phyloP scores from a whole-genome alignment of 495 filamentous ascomycete genomes.

The Penicillium cinerascens region DNA sequence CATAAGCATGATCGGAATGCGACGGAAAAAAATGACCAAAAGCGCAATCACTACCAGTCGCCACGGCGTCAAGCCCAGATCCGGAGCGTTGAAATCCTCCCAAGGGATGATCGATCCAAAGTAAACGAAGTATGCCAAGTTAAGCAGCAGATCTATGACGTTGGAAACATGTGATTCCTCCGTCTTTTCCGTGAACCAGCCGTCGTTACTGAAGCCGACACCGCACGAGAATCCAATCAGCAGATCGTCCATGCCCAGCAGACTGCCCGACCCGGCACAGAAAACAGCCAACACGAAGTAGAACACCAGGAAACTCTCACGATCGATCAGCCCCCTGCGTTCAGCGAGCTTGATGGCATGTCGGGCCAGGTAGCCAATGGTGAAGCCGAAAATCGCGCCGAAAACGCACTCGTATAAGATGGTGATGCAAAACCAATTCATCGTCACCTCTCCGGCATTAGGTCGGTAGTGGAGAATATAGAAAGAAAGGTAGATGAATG shows the following conservation, averaged over 20 bases:
- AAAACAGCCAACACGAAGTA: conserved; percentile 97
- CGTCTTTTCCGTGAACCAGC: conserved; percentile 98
- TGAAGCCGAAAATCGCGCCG: conserved; percentile 83
- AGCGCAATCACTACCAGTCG: conserved; percentile 83
- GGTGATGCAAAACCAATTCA: conserved; percentile 86
- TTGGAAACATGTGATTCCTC: conserved; percentile 98
- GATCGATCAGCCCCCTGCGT: conserved; percentile 79
- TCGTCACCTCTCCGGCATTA: conserved; percentile 62
- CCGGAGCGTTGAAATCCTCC: conserved; percentile 72
- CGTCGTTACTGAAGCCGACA: conserved; percentile 97
- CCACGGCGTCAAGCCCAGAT: conserved; percentile 77
- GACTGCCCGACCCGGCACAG: conserved; percentile 89
- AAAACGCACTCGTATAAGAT: conserved; percentile 96
- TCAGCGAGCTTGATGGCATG: conserved; percentile 91
- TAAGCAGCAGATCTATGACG: conserved; percentile 96
- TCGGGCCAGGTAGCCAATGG: conserved; percentile 82
- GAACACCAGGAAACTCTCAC: conserved; percentile 97
- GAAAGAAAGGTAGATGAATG: conserved; percentile 89
- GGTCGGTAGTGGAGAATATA: conserved; percentile 82
- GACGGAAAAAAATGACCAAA: conserved; percentile 91
- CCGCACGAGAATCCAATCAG: conserved; percentile 93
- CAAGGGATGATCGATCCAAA: conserved; percentile 97
- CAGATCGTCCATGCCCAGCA: conserved; percentile 92
- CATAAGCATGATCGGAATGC: conserved; percentile 91
- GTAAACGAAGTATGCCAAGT: conserved; percentile 97